Evolutionary conservation across 2,329 filamentous ascomycete genomes (phyloP), one percentile per base, ranked within the genome.

Genomic region (Penicillium sp.): DNA sequence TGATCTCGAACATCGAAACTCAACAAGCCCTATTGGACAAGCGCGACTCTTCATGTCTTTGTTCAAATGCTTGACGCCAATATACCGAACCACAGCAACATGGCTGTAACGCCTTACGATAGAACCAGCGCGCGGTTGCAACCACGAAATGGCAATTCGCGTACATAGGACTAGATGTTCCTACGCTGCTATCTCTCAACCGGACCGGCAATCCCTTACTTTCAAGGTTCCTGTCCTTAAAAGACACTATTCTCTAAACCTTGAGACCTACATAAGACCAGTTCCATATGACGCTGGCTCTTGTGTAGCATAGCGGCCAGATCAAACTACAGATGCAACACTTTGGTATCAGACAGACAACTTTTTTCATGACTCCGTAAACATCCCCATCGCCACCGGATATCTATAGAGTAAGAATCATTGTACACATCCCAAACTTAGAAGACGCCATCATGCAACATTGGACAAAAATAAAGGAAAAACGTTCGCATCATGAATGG

Each of bases 401-500:
- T 57, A 64, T 60, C 55, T 59, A 55, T 45, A 55, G 28, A 52
- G 45, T 54, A 56, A 47, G 49, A 28, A 52, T 55, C 28, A 50
- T 54, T 57, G 55, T 61, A 59, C 45, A 61, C 50, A 52, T 57
- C 58, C 57, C 56, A 38, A 55, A 18, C 15, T 18, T 18, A 18
- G 15, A 18, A 56, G 52, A 61, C 58, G 58, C 58, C 58, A 15
- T 46, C 43, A 57, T 55, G 50, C 54, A 44, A 52, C 12, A 33
- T 50, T 1, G 49, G 31, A 33, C 44, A 55, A 55, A 37, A 40
- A 49, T 6, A 39, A 3, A 49, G 40, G 42, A 63, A 28, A 49
- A 33, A 39, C 35, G 35, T 56, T 50, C 58, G 49, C 50, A 54
- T 63, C 60, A 53, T 63, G 43, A 61, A 49, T 53, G 47, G 47